These are phyloP conservation scores for Boechera retrofracta DNA, from an alignment of 345 rosid species.

Conservation along the genomic window DNA sequence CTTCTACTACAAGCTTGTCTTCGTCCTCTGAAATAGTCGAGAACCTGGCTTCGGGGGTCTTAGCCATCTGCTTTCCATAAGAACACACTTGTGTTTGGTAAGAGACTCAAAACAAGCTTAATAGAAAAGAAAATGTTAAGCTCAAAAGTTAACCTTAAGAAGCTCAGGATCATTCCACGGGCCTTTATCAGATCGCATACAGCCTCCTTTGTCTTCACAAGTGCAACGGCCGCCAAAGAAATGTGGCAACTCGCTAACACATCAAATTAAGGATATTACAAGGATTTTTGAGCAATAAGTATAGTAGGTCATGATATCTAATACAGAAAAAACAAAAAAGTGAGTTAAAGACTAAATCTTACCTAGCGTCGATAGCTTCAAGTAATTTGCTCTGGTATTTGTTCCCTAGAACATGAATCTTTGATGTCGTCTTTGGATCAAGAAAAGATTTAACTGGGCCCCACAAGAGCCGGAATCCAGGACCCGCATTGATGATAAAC, in stretches of 20 bases:
- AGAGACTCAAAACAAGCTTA: not conserved
- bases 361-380: conserved; percentile 89
- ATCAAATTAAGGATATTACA: not conserved
- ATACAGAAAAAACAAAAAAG: not conserved
- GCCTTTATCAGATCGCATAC: conserved; percentile 95
- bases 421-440: conserved; percentile 87
- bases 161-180: conserved; percentile 95
- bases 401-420: conserved; percentile 95
- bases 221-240: conserved; percentile 91
- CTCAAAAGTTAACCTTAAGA: conserved; percentile 58
- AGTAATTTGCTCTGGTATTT: conserved; percentile 86
- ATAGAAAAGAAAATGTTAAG: not conserved
- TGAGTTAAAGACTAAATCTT: conserved; percentile 19
- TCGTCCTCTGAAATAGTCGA: conserved; percentile 53
- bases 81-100: conserved; percentile 8
- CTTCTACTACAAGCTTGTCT: conserved; percentile 29
- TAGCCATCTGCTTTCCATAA: conserved; percentile 56
- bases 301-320: not conserved
- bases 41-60: conserved; percentile 62
- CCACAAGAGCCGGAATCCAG: conserved; percentile 94
- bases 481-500: conserved; percentile 95
- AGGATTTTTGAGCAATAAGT: not conserved
- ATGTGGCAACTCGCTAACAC: conserved; percentile 86
- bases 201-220: conserved; percentile 90
- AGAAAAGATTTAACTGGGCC: conserved; percentile 75